Evolutionary conservation across 495 filamentous ascomycete species (phyloP).

Genomic region (Trichoderma parareesei): DNA sequence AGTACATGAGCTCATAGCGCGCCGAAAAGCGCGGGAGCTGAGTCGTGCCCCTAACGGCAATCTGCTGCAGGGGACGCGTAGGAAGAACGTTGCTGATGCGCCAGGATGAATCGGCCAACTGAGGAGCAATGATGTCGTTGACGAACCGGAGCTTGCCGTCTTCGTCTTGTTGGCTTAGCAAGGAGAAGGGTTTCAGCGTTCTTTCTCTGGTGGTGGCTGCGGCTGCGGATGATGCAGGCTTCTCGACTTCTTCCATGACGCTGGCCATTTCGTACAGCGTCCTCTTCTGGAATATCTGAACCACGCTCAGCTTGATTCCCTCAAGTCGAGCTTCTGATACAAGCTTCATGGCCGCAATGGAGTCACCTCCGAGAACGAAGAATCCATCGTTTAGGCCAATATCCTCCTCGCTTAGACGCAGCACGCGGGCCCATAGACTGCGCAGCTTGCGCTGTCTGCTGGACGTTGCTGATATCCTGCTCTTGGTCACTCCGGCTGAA

Average conservation of each 20-base stretch:
- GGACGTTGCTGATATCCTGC: slow-evolving; percentile 8
- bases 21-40: slow-evolving; percentile 39
- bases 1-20: slow-evolving; percentile 33
- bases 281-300: slow-evolving; percentile 42
- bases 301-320: slow-evolving; percentile 48
- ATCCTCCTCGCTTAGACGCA: slow-evolving; percentile 26
- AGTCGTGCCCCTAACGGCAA: slow-evolving; percentile 54
- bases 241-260: slow-evolving; percentile 8
- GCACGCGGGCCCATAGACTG: slow-evolving; percentile 26
- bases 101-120: slow-evolving; percentile 34
- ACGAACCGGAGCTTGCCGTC: slow-evolving; percentile 16
- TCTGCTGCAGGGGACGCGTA: slow-evolving; percentile 54
- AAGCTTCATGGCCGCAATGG: slow-evolving; percentile 62
- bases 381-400: slow-evolving; percentile 52
- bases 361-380: slow-evolving; percentile 59
- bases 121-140: slow-evolving; percentile 25
- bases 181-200: slow-evolving; percentile 20
- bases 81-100: slow-evolving; percentile 49
- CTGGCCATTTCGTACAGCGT: slow-evolving; percentile 41
- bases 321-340: slow-evolving; percentile 47
- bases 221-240: slow-evolving; percentile 6
- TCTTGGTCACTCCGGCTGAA: slow-evolving; percentile 12
- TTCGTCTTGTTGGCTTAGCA: slow-evolving; percentile 24
- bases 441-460: slow-evolving; percentile 29
- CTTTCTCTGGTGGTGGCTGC: slow-evolving; percentile 15